Percentiles rank a stretch among this genome's conserved stretches.
Evolutionary conservation across 345 rosid genomes (phyloP).

Genomic region (Corchorus capsularis): DNA sequence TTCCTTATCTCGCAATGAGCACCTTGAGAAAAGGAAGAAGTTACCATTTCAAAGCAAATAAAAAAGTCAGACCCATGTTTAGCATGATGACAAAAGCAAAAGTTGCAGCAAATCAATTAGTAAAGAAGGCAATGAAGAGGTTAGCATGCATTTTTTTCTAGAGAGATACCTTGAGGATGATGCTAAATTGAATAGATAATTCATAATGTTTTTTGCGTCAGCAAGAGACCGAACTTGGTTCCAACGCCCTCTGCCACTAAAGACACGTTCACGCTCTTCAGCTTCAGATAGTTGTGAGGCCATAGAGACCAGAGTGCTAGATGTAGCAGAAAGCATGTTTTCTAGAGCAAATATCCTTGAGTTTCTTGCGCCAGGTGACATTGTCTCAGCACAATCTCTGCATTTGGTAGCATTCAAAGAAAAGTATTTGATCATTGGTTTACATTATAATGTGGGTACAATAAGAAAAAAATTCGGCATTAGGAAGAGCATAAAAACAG

Average conservation of each 20-base stretch:
- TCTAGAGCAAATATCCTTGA: slow-evolving; percentile 93
- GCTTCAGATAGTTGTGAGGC: slow-evolving; percentile 98
- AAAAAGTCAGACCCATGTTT: neutral
- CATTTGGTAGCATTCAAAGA: slow-evolving; percentile 27
- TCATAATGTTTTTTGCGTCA: slow-evolving; percentile 88
- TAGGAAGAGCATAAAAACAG: neutral
- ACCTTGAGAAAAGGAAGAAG: slow-evolving; percentile 48
- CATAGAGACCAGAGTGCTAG: slow-evolving; percentile 87
- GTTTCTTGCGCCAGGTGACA: slow-evolving; percentile 98
- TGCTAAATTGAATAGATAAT: slow-evolving; percentile 78
- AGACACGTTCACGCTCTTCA: slow-evolving; percentile 88
- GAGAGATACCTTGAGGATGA: slow-evolving; percentile 73
- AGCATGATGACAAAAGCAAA: slow-evolving; percentile 1
- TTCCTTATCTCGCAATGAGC: slow-evolving; percentile 79
- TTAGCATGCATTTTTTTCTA: neutral
- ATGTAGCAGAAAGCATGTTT: slow-evolving; percentile 92
- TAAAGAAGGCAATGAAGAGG: neutral
- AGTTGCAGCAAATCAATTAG: neutral
- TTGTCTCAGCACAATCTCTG: slow-evolving; percentile 55
- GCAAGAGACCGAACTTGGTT: slow-evolving; percentile 88
- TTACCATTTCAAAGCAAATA: neutral
- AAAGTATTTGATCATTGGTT: neutral
- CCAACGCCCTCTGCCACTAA: slow-evolving; percentile 97
- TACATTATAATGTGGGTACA: neutral
- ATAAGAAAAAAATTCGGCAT: neutral